phyloP scores from a whole-genome alignment of 2,329 filamentous ascomycete genomes.

The Fusarium graminum region DNA sequence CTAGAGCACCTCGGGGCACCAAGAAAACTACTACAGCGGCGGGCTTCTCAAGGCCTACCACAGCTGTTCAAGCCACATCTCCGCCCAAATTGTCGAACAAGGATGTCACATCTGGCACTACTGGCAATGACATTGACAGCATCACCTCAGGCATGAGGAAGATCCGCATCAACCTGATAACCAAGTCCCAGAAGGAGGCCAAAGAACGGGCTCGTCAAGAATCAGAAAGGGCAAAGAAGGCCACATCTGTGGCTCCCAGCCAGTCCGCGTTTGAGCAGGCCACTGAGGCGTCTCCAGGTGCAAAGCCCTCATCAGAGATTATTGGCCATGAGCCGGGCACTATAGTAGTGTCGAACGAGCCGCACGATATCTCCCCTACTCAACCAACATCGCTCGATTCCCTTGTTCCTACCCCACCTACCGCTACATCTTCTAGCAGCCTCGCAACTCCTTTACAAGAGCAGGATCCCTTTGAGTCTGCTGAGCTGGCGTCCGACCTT shows the following conservation, averaged over 20 bases:
- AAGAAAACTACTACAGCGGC: conserved; percentile 54
- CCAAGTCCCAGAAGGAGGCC: conserved; percentile 69
- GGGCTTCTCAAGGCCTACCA: conserved; percentile 28
- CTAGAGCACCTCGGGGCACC: conserved; percentile 51
- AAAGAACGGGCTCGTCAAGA: conserved; percentile 55
- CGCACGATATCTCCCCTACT: conserved; percentile 27
- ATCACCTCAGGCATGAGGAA: conserved; percentile 72
- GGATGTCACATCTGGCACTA: conserved; percentile 26
- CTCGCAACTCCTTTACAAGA: conserved; percentile 47
- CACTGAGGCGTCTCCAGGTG: background rate
- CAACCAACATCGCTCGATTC: conserved; percentile 24
- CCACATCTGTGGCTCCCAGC: conserved; percentile 8
- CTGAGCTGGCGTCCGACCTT: conserved; percentile 43
- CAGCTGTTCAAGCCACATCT: conserved; percentile 24
- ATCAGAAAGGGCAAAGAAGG: conserved; percentile 34
- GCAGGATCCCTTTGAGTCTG: conserved; percentile 37
- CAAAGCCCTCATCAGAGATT: conserved; percentile 11
- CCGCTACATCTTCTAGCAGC: conserved; percentile 45
- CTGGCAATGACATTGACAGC: conserved; percentile 62
- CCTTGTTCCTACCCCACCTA: conserved; percentile 39
- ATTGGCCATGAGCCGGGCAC: background rate
- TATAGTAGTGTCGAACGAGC: background rate
- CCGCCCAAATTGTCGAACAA: conserved; percentile 28
- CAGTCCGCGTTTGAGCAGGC: conserved; percentile 4
- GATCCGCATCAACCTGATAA: conserved; percentile 72